Evolutionary conservation across 1,139 yeast species (phyloP).

Genomic region (Nadsonia commutata): DNA sequence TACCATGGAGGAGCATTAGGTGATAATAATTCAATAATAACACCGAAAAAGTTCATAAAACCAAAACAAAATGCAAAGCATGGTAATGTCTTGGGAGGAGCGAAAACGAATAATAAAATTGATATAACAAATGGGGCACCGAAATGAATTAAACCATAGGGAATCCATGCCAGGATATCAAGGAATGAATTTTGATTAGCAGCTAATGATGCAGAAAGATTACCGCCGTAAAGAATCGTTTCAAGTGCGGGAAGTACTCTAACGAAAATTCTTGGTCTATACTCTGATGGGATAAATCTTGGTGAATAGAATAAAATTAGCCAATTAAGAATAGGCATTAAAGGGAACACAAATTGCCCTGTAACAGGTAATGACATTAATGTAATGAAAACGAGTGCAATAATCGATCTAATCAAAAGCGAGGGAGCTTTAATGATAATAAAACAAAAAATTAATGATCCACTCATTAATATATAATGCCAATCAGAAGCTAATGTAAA

Average conservation of each 20-base stretch:
- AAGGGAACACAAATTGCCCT: constrained; percentile 73
- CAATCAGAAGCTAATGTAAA: constrained; percentile 23
- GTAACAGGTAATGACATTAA: constrained; percentile 55
- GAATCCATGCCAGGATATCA: constrained; percentile 88
- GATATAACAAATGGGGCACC: constrained; percentile 84
- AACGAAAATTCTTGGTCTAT: constrained; percentile 85
- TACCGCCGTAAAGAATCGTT: constrained; percentile 87
- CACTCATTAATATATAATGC: constrained; percentile 30
- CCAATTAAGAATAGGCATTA: constrained; percentile 82
- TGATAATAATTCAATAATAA: constrained; percentile 60
- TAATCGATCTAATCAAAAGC: constrained; percentile 31
- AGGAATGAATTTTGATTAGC: constrained; percentile 50
- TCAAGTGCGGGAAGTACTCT: constrained; percentile 89
- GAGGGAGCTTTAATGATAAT: constrained; percentile 39
- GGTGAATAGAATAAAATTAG: constrained; percentile 70
- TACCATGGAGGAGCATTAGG: constrained; percentile 99
- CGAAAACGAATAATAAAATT: constrained; percentile 63
- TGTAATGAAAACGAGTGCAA: constrained; percentile 23
- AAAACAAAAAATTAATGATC: constrained; percentile 31
- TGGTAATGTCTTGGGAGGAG: constrained; percentile 80
- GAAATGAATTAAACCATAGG: constrained; percentile 86
- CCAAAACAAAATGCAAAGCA: constrained; percentile 93
- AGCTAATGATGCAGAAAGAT: constrained; percentile 75
- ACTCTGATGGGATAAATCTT: constrained; percentile 56
- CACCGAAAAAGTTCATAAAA: constrained; percentile 87